These are phyloP conservation scores for Aspergillus candidus DNA, from an alignment of 2,329 filamentous ascomycete species.

Conservation along the genomic window DNA sequence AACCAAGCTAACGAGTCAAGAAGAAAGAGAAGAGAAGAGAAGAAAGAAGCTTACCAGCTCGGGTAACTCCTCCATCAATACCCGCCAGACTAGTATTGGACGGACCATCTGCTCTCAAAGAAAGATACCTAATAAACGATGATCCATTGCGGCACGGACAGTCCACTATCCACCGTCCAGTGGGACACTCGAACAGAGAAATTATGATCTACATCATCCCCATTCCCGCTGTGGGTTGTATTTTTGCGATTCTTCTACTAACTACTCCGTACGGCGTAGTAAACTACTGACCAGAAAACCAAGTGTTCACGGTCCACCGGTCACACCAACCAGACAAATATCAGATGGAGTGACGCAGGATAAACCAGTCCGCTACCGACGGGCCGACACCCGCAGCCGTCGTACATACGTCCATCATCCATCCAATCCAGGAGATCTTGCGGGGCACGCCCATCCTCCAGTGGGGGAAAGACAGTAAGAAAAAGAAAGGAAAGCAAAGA, in stretches of 20 bases:
- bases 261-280: too few relatives aligned
- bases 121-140: too few relatives aligned
- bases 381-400: slow-evolving; percentile 22
- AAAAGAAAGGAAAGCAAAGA: slow-evolving; percentile 1
- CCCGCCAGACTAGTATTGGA: too few relatives aligned
- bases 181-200: too few relatives aligned
- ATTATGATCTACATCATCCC: too few relatives aligned
- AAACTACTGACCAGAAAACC: too few relatives aligned
- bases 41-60: background rate
- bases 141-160: too few relatives aligned
- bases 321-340: too few relatives aligned
- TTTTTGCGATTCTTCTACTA: background rate
- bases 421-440: slow-evolving; percentile 16
- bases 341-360: slow-evolving; percentile 1
- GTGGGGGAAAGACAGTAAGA: background rate
- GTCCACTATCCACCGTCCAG: too few relatives aligned
- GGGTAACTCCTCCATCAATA: too few relatives aligned
- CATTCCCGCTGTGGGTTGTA: background rate
- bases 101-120: too few relatives aligned
- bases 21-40: background rate
- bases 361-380: slow-evolving; percentile 18
- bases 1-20: background rate
- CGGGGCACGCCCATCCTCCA: slow-evolving; percentile 11
- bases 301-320: too few relatives aligned
- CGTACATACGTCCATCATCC: slow-evolving; percentile 9